These are phyloP conservation scores for Geranium incanum DNA, from an alignment of 441 rosid species.

Conservation along the genomic window DNA sequence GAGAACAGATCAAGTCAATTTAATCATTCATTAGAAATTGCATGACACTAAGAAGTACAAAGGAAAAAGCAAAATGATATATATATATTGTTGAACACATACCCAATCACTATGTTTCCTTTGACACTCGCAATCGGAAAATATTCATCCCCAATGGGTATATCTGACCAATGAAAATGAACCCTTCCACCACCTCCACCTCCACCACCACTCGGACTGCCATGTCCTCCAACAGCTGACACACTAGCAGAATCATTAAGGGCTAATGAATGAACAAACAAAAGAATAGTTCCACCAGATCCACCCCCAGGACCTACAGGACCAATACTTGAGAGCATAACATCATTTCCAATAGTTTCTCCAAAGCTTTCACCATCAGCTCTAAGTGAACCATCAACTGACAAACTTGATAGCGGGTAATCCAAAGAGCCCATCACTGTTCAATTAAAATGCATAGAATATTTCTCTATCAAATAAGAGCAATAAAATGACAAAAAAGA, in stretches of 20 bases:
- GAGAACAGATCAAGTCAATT: background rate
- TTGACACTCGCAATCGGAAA: slow-evolving; percentile 65
- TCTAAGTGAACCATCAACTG: slow-evolving; percentile 60
- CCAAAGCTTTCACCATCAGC: slow-evolving; percentile 82
- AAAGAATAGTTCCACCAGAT: slow-evolving; percentile 86
- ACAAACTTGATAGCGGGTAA: slow-evolving; percentile 72
- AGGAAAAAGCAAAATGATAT: slow-evolving; percentile 6
- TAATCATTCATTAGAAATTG: background rate
- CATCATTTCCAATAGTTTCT: slow-evolving; percentile 35
- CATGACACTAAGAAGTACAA: background rate
- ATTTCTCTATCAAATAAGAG: slow-evolving; percentile 7
- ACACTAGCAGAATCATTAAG: slow-evolving; percentile 50
- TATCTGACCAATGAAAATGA: slow-evolving; percentile 85
- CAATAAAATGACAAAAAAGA: background rate
- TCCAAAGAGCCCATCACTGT: slow-evolving; percentile 92
- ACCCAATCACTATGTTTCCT: slow-evolving; percentile 70
- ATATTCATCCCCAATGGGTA: slow-evolving; percentile 74
- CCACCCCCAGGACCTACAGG: slow-evolving; percentile 93
- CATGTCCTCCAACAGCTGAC: slow-evolving; percentile 77
- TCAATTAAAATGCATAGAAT: slow-evolving; percentile 23
- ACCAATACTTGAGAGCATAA: slow-evolving; percentile 37
- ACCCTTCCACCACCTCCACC: slow-evolving; percentile 96
- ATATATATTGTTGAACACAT: slow-evolving; percentile 23
- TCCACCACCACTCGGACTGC: slow-evolving; percentile 73
- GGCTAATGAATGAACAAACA: slow-evolving; percentile 49